Conservation (phyloP, 139 green algal species). For the Raphidocelis subcapitata region DNA sequence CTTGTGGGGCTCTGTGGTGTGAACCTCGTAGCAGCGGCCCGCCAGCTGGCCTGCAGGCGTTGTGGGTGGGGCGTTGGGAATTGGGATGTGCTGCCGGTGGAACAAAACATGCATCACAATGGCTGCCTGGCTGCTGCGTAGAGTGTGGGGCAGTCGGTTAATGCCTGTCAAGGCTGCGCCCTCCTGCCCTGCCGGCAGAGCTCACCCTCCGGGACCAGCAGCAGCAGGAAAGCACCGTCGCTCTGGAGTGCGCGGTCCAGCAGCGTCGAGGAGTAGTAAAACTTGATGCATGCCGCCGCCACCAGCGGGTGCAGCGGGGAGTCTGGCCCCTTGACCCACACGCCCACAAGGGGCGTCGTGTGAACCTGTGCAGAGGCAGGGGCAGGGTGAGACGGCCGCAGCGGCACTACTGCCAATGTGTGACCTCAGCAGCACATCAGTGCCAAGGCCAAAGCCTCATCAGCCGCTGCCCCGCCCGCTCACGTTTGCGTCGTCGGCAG, state of each 20-base stretch:
- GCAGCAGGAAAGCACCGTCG: slow-evolving; percentile 29
- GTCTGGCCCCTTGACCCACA: slow-evolving; percentile 43
- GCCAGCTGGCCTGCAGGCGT: slow-evolving; percentile 19
- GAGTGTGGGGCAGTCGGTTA: neutral
- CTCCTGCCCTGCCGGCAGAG: neutral
- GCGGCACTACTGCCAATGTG: neutral
- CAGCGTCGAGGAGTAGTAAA: slow-evolving; percentile 31
- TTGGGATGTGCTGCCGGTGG: neutral
- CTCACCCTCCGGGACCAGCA: slow-evolving; percentile 46
- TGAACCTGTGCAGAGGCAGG: slow-evolving; percentile 38
- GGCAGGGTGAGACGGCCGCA: neutral
- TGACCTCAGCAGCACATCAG: neutral
- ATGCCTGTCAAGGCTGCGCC: neutral
- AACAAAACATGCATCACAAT: neutral
- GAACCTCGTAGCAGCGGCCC: slow-evolving; percentile 26
- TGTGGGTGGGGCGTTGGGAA: too few relatives aligned
- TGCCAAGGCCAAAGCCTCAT: neutral
- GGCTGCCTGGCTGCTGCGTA: neutral
- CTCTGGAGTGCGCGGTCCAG: slow-evolving; percentile 30
- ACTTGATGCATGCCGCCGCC: slow-evolving; percentile 35
- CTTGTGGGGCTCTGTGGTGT: neutral
- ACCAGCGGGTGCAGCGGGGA: slow-evolving; percentile 32
- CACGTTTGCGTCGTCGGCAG: slow-evolving; percentile 45
- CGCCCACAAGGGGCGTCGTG: slow-evolving; percentile 49
- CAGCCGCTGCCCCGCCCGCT: too few relatives aligned